phyloP scores from a whole-genome alignment of 2,329 filamentous ascomycete genomes.

The Didymella keratinophila region DNA sequence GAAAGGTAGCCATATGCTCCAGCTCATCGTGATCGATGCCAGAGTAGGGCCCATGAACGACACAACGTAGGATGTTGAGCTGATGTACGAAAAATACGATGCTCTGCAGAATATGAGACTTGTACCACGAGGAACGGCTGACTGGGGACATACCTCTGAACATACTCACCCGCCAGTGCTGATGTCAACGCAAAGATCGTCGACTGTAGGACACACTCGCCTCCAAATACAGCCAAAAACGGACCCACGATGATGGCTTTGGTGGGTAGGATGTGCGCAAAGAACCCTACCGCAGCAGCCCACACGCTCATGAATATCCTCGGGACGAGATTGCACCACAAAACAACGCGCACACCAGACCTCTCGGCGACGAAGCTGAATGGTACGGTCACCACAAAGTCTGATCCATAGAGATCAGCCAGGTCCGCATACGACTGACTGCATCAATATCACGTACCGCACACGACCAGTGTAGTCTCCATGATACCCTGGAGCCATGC shows the following conservation, averaged over 20 bases:
- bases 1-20: conserved; percentile 49
- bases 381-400: conserved; percentile 48
- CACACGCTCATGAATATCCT: conserved; percentile 41
- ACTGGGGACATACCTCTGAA: conserved; percentile 35
- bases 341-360: conserved; percentile 38
- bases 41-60: conserved; percentile 47
- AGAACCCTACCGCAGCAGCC: conserved; percentile 44
- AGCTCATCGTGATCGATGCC: conserved; percentile 46
- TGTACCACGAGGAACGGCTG: no score
- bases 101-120: conserved; percentile 27
- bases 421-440: neutral
- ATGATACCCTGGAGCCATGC: conserved; percentile 62
- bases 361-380: conserved; percentile 47
- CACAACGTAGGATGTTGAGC: conserved; percentile 46
- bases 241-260: conserved; percentile 44
- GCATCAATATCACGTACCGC: conserved; percentile 35
- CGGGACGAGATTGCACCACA: conserved; percentile 46
- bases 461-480: conserved; percentile 48
- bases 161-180: conserved; percentile 41
- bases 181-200: conserved; percentile 47
- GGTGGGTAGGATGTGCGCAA: conserved; percentile 36
- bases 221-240: conserved; percentile 43
- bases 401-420: conserved; percentile 28
- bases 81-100: conserved; percentile 49
- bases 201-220: conserved; percentile 49